Evolutionary conservation across 257 asterid genomes (phyloP).

Genomic region (Phtheirospermum japonicum): DNA sequence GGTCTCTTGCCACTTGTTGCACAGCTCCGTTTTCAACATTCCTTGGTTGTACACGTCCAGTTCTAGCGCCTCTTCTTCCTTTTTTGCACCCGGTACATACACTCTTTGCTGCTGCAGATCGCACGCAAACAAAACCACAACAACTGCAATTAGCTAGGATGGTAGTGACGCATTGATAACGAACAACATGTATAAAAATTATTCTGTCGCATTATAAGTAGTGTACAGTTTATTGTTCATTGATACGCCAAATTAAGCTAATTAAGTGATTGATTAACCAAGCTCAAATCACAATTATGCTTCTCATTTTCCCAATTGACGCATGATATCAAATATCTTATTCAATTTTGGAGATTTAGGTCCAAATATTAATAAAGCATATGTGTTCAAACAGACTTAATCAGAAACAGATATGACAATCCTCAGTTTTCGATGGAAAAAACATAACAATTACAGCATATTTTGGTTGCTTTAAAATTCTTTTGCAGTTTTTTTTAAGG

Average conservation of each 20-base stretch:
- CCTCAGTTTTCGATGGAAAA: no score
- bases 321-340: not conserved
- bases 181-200: not conserved
- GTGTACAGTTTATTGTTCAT: not conserved
- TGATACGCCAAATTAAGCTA: not conserved
- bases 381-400: not conserved
- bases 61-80: slow-evolving; percentile 46
- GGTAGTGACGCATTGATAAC: not conserved
- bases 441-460: no score
- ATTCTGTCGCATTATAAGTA: not conserved
- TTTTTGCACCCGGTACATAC: slow-evolving; percentile 43
- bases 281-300: not conserved
- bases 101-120: slow-evolving; percentile 44
- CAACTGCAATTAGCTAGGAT: slow-evolving; percentile 1
- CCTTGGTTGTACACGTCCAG: slow-evolving; percentile 65
- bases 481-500: no score
- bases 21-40: slow-evolving; percentile 60
- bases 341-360: not conserved
- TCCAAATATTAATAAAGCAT: not conserved
- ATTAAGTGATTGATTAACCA: not conserved
- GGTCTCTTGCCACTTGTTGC: slow-evolving; percentile 74
- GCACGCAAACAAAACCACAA: not conserved
- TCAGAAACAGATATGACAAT: no score
- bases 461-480: no score
- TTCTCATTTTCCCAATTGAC: not conserved